Evolutionary conservation across 768 basidiomycete genomes (phyloP).

Genomic region (Rhizopogon vulgaris): DNA sequence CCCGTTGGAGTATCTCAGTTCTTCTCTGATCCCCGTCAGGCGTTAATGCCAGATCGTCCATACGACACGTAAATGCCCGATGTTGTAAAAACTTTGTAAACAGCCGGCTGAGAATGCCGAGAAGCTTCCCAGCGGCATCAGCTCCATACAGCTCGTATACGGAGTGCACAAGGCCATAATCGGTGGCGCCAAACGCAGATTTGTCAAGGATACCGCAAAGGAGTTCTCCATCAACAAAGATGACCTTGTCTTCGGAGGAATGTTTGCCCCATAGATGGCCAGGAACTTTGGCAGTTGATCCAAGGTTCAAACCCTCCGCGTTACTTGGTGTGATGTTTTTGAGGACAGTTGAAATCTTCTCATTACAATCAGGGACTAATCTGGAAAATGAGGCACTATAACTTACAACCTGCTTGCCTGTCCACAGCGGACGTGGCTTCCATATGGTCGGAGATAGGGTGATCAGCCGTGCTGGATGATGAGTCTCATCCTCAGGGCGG

Average conservation of each 20-base stretch:
- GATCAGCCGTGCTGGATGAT: slow-evolving; percentile 49
- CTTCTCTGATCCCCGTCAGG: slow-evolving; percentile 71
- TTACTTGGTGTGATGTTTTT: slow-evolving; percentile 83
- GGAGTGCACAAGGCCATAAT: slow-evolving; percentile 95
- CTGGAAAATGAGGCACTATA: not conserved
- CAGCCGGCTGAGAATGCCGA: slow-evolving; percentile 87
- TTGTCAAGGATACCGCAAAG: slow-evolving; percentile 95
- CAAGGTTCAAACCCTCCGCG: slow-evolving; percentile 77
- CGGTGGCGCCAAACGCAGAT: slow-evolving; percentile 92
- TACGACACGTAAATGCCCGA: slow-evolving; percentile 95
- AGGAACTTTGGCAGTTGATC: slow-evolving; percentile 84
- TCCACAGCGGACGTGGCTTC: slow-evolving; percentile 91
- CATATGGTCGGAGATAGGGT: slow-evolving; percentile 90
- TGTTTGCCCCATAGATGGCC: slow-evolving; percentile 79
- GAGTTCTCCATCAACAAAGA: slow-evolving; percentile 90
- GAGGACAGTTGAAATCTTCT: slow-evolving; percentile 88
- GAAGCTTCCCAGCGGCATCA: slow-evolving; percentile 80
- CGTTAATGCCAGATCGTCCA: slow-evolving; percentile 95
- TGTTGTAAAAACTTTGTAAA: slow-evolving; percentile 98
- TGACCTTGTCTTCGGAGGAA: slow-evolving; percentile 76
- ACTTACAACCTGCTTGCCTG: slow-evolving; percentile 92
- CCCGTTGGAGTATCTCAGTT: slow-evolving; percentile 58
- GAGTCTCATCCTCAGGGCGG: slow-evolving; percentile 75
- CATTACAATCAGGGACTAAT: slow-evolving; percentile 1
- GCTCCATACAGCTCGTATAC: slow-evolving; percentile 94